Evolutionary conservation across 2,329 filamentous ascomycete genomes (phyloP), one percentile per base, ranked within the genome.

Genomic region (Dendryphion nanum): DNA sequence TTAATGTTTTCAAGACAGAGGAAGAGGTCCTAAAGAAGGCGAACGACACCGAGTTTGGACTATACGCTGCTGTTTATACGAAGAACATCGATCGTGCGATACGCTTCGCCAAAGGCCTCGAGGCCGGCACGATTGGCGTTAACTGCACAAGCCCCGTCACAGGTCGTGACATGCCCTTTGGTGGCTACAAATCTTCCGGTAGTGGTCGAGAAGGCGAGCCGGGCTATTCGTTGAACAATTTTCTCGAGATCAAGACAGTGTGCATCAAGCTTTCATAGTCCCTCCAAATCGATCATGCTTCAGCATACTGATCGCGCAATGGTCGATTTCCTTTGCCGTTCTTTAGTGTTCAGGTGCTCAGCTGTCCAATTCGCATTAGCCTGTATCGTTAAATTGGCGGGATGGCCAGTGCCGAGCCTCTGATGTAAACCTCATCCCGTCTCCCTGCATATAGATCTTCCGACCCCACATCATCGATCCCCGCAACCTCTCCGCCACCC

Each of bases 21-120:
- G 84, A 90, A 54, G 85, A 88, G 35, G 86, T 86, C 15, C 81
- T 91, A 50, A 78, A 83, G 16, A 74, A 90, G 46, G 89, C 91
- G 68, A 93, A 93, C 71, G 73, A 72, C 44, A 91, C 91, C 67
- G 85, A 89, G 67, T 93, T 89, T 66, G 87, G 87, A 48, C 89
- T 93, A 67, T 88, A 87, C 51, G 82, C 83, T 5, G 85, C 87
- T 42, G 86, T 91, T 67, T 93, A 90, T 72, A 93, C 87, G 7
- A 66, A 65, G 39, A 51, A 66, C 42, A 57, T 66, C 19, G 53
- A 57, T 34, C 52, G 61, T 15, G 63, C 67, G 4, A 31, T 70
- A 33, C 55, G 66, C 5, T 64, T 70, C 6, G 66, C 66, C 3
- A 68, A 66, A 40, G 61, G 54, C 1, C 55, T 70, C 15, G 66